These are phyloP conservation scores for Candida labiduridarum DNA, from an alignment of 1,139 yeast genomes.

Conservation along the genomic window DNA sequence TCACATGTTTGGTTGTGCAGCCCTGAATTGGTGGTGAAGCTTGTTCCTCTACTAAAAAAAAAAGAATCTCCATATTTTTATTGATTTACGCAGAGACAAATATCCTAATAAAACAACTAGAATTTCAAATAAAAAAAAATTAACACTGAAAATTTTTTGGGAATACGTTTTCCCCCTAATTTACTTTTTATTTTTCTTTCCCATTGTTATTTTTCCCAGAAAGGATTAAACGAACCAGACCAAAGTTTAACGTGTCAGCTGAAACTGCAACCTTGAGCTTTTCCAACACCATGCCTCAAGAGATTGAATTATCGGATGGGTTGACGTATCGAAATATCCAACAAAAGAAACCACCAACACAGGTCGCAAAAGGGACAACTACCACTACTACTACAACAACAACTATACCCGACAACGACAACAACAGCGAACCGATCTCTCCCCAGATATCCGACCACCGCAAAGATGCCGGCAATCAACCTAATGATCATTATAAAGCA, in stretches of 20 bases:
- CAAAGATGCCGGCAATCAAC: constrained; percentile 72
- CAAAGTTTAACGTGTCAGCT: too few relatives aligned
- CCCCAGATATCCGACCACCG: constrained; percentile 9
- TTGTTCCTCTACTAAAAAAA: background rate
- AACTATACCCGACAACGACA: background rate
- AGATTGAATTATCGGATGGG: background rate
- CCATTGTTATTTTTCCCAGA: background rate
- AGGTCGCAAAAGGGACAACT: background rate
- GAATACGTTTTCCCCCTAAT: background rate
- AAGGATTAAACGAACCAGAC: too few relatives aligned
- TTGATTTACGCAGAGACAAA: too few relatives aligned
- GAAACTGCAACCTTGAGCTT: background rate
- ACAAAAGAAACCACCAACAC: background rate
- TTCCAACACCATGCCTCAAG: background rate
- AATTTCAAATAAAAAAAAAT: too few relatives aligned
- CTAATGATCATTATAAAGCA: constrained; percentile 63
- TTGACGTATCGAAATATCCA: background rate
- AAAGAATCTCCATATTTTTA: background rate
- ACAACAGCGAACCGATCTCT: background rate
- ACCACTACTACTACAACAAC: background rate
- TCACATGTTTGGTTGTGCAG: background rate
- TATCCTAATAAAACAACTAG: too few relatives aligned
- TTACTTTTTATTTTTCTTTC: background rate
- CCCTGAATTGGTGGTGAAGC: background rate
- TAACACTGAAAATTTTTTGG: background rate